These are phyloP conservation scores for Glycine latifolia DNA, from an alignment of 306 rosid genomes.

Conservation along the genomic window DNA sequence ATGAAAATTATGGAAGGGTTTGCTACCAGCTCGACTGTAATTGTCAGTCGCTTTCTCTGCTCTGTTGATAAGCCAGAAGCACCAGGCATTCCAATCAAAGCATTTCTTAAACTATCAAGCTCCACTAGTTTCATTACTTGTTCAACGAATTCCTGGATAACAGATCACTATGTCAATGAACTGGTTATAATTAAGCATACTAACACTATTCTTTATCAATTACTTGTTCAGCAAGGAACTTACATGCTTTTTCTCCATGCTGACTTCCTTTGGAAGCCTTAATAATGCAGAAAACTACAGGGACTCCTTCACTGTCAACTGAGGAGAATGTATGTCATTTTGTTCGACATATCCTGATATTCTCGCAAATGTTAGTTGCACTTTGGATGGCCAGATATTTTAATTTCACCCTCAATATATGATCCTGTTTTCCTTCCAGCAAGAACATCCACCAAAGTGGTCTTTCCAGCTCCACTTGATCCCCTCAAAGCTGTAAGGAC, in stretches of 20 bases:
- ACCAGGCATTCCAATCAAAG: constrained; percentile 87
- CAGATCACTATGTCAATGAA: constrained; percentile 23
- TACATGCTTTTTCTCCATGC: constrained; percentile 60
- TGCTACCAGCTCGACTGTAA: constrained; percentile 90
- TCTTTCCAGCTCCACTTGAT: constrained; percentile 92
- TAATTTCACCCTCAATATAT: constrained; percentile 78
- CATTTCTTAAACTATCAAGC: constrained; percentile 69
- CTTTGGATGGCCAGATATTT: constrained; percentile 79
- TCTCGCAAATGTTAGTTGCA: constrained; percentile 79
- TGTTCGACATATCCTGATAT: constrained; percentile 89
- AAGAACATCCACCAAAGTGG: constrained; percentile 91
- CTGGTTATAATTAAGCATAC: not conserved
- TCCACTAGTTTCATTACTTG: constrained; percentile 85
- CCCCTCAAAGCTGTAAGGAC: constrained; percentile 89
- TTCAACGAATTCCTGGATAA: constrained; percentile 76
- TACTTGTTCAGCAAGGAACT: constrained; percentile 40
- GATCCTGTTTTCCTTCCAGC: constrained; percentile 96
- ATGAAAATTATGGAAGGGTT: constrained; percentile 87
- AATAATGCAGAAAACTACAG: constrained; percentile 79
- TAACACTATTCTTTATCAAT: not conserved
- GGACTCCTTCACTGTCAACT: constrained; percentile 86
- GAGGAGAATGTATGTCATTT: constrained; percentile 93
- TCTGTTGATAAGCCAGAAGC: constrained; percentile 86
- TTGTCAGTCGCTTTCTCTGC: constrained; percentile 82
- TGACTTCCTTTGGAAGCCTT: constrained; percentile 80